Evolutionary conservation across 768 basidiomycete genomes (phyloP), one percentile per base, ranked within the genome.

Genomic region (Pleurotus pulmonarius): DNA sequence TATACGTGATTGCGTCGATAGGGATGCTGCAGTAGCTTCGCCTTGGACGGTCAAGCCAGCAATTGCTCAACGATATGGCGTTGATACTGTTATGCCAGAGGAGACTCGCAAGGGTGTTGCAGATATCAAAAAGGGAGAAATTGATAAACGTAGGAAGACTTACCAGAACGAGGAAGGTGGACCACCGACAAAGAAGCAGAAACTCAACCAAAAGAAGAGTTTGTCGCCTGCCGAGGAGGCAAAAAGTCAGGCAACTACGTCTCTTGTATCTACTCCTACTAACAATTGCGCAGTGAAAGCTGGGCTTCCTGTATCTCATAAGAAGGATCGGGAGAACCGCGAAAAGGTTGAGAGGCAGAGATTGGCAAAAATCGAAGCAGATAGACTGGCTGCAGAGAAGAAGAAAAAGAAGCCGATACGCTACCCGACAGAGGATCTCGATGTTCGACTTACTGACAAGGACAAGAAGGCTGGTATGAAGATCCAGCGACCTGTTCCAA

Each of bases 31-130:
- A 7, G 88, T 96, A 24, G 94, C 93, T 6, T 92, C 93, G 1
- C 96, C 97, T 5, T 99, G 97, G 97, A 88, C 86, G 1, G 94
- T 98, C 26, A 98, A 98, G 69, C 83, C 83, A 1, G 73, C 78
- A 5, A 89, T 98, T 56, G 95, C 94, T 1, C 81, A 81, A 57
- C 83, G 86, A 54, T 97, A 94, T 71, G 90, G 90, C 9, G 87
- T 99, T 26, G 84, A 88, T 59, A 85, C 83, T 22, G 77, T 90
- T 52, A 94, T 95, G 90, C 86, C 93, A 0, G 92, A 90, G 62
- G 90, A 87, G 64, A 88, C 88, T 22, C 82, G 87, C 47, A 86
- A 83, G 66, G 83, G 85, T 5, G 92, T 94, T 9, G 87, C 89
- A 65, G 83, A 73, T 57, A 83, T 91, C 59, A 90, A 91, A 73